phyloP scores from a whole-genome alignment of 2,329 filamentous ascomycete species.

The Alternaria solani region DNA sequence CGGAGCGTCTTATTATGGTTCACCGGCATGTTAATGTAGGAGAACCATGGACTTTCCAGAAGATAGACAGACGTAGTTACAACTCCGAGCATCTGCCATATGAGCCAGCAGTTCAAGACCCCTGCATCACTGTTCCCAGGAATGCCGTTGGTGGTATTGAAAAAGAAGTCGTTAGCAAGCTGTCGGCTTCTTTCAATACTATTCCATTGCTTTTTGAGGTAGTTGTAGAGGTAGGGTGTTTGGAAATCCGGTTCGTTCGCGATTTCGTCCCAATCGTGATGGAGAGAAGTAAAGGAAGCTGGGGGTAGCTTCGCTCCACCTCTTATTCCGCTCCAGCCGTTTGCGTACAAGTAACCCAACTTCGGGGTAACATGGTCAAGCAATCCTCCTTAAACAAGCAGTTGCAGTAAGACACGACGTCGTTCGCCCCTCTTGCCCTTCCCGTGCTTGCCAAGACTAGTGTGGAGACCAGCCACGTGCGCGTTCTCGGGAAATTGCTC shows the following conservation, averaged over 20 bases:
- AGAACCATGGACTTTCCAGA: conserved; percentile 57
- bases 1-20: conserved; percentile 52
- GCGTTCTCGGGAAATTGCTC: not conserved
- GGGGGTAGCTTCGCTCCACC: not conserved
- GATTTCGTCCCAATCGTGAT: conserved; percentile 15
- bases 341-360: conserved; percentile 16
- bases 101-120: conserved; percentile 60
- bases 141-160: conserved; percentile 50
- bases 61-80: conserved; percentile 60
- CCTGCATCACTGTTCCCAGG: conserved; percentile 59
- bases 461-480: conserved; percentile 5
- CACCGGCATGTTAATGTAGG: conserved; percentile 48
- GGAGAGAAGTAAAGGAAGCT: not conserved
- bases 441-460: conserved; percentile 26
- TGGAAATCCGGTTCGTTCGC: conserved; percentile 53
- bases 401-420: conserved; percentile 24
- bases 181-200: conserved; percentile 43
- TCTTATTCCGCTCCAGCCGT: conserved; percentile 1
- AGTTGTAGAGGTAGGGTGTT: conserved; percentile 54
- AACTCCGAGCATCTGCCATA: conserved; percentile 61
- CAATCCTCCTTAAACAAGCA: not conserved
- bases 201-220: conserved; percentile 52
- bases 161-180: conserved; percentile 54
- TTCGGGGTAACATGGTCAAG: conserved; percentile 33
- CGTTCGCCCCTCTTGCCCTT: conserved; percentile 22